Evolutionary conservation across 768 basidiomycete genomes (phyloP), one percentile per base, ranked within the genome.

Genomic region (Russula earlei): DNA sequence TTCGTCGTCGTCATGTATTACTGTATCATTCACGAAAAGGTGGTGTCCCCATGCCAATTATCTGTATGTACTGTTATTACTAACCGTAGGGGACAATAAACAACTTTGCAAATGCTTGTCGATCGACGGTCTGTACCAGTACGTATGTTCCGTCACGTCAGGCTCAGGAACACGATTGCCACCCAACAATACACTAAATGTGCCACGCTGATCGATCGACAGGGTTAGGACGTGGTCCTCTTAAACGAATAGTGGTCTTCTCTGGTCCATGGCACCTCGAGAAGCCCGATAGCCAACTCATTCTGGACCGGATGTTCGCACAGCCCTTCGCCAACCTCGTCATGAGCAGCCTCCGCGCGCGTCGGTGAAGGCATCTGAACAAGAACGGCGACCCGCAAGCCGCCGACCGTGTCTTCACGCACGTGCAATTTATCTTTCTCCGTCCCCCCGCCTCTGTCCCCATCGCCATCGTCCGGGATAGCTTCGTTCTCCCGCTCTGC

Each of bases 341-440:
- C 33, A 15, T 36, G 36, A 15, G 8, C 19, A 5, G 29, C 29
- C 14, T 34, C 43, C 6, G 29, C 10, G 12, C 15, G 52, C 4
- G 5, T n/a, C 5, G 49, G 52, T 15, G 62, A 57, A n/a, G 62
- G 62, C 62, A 62, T 62, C 22, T 53, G 55, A 17, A 62, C 49
- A 24, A 62, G 36, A 34, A 62, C 49, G 20, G 62, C 60, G 25
- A 58, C 49, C 25, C 54, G 59, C 20, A 62, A 29, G 12, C 10
- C 24, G 17, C 40, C 12, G n/a, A 4, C 17, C 4, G 12, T 38
- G 25, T 34, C 22, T 12, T 48, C 20, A 19, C 33, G 12, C 14
- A 6, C 8, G 4, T 17, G 22, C 27, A 5, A 17, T 9, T 11
- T 9, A 24, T 24, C 6, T 9, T 29, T 10, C n/a, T n/a, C 37